These are phyloP conservation scores for Pseudophaeomoniella oleicola DNA, from an alignment of 2,329 filamentous ascomycete genomes.

Conservation along the genomic window DNA sequence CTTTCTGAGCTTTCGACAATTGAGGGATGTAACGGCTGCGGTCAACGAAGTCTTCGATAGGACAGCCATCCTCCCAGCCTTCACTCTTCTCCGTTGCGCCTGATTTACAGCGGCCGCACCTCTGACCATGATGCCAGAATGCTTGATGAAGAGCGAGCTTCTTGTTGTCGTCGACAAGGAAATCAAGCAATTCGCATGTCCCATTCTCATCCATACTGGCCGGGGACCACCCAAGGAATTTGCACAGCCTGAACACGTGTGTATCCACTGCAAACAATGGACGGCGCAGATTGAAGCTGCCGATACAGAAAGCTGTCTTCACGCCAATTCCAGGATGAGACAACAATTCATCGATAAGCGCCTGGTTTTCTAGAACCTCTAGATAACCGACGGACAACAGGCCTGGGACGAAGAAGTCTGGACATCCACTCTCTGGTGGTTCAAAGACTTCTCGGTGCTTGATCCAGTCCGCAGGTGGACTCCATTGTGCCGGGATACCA, in stretches of 20 bases:
- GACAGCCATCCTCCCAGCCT: background rate
- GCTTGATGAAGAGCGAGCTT: constrained; percentile 51
- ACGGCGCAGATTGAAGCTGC: constrained; percentile 47
- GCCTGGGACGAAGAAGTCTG: constrained; percentile 9
- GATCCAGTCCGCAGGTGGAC: background rate
- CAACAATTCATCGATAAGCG: constrained; percentile 8
- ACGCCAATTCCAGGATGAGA: constrained; percentile 41
- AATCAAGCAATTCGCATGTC: constrained; percentile 36
- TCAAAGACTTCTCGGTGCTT: background rate
- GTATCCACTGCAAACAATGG: constrained; percentile 53
- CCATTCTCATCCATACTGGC: constrained; percentile 14
- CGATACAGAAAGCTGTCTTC: constrained; percentile 50
- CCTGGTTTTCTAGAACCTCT: constrained; percentile 8
- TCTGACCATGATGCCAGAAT: constrained; percentile 47
- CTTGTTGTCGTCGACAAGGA: constrained; percentile 41
- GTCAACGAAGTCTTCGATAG: background rate
- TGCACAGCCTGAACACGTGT: constrained; percentile 48
- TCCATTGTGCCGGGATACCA: background rate
- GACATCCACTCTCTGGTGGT: background rate
- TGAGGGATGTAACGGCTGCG: background rate
- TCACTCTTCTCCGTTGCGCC: background rate
- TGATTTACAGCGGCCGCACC: constrained; percentile 20
- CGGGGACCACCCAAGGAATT: constrained; percentile 49
- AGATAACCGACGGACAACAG: constrained; percentile 12
- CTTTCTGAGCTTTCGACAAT: background rate